Conservation (phyloP, 805 yeast species). For the Cyberlindnera mississippiensis region DNA sequence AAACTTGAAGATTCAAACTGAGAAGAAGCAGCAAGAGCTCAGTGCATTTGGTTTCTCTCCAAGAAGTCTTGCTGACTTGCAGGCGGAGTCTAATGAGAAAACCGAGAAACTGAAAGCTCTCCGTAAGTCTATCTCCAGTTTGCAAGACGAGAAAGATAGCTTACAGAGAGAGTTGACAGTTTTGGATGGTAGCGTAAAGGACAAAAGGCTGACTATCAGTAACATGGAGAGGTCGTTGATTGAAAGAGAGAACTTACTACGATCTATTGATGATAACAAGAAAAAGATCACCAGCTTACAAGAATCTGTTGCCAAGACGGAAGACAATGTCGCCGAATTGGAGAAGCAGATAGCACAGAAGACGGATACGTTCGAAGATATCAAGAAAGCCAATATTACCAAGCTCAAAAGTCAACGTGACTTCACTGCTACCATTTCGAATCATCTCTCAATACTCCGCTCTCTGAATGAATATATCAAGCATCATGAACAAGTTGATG, state of each 20-base stretch:
- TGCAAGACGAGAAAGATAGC: conserved; percentile 41
- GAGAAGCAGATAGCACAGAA: conserved; percentile 14
- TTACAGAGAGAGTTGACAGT: conserved; percentile 40
- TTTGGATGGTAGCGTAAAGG: conserved; percentile 49
- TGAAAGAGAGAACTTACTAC: conserved; percentile 41
- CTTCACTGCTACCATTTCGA: neutral
- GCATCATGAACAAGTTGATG: neutral
- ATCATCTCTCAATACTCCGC: conserved; percentile 19
- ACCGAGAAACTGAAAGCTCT: conserved; percentile 36
- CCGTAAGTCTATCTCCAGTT: conserved; percentile 32
- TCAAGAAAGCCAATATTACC: neutral
- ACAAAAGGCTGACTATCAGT: conserved; percentile 47
- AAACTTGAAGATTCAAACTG: conserved; percentile 23
- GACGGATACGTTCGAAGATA: conserved; percentile 11
- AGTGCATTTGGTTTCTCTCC: conserved; percentile 35
- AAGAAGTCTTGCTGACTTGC: conserved; percentile 43
- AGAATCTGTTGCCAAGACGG: conserved; percentile 20
- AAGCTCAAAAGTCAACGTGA: neutral
- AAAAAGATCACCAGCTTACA: conserved; percentile 25
- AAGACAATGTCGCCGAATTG: conserved; percentile 18
- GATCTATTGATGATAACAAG: conserved; percentile 35
- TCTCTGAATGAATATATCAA: conserved; percentile 35
- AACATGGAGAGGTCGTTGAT: conserved; percentile 47
- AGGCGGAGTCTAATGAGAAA: conserved; percentile 37
- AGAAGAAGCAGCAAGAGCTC: conserved; percentile 34